These are phyloP conservation scores for Backusella westeae DNA, from an alignment of 192 early-diverging fungal genomes.

Conservation along the genomic window DNA sequence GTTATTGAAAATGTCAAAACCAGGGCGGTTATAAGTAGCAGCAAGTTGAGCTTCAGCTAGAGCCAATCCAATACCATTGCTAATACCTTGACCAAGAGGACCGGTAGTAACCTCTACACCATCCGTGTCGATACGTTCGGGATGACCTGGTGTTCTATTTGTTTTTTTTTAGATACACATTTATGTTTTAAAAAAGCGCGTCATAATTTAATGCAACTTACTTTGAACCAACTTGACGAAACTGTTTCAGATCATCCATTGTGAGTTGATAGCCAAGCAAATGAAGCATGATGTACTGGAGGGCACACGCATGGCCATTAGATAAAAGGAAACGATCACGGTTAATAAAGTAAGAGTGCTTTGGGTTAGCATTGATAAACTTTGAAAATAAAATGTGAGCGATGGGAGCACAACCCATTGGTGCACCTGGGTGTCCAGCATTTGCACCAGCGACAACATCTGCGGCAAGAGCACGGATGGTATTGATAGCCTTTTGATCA, in stretches of 20 bases:
- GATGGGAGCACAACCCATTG: slow-evolving; percentile 97
- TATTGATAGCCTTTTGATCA: slow-evolving; percentile 73
- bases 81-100: slow-evolving; percentile 91
- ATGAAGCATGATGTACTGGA: slow-evolving; percentile 91
- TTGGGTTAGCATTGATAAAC: slow-evolving; percentile 82
- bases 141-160: slow-evolving; percentile 91
- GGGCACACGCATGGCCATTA: slow-evolving; percentile 93
- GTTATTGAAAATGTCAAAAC: slow-evolving; percentile 84
- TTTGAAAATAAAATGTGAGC: slow-evolving; percentile 86
- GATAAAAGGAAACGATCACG: slow-evolving; percentile 97
- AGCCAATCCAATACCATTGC: slow-evolving; percentile 91
- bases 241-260: slow-evolving; percentile 88
- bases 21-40: slow-evolving; percentile 89
- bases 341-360: slow-evolving; percentile 88
- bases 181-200: neutral
- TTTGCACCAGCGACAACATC: slow-evolving; percentile 88
- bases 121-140: slow-evolving; percentile 79
- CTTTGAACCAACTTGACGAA: slow-evolving; percentile 82
- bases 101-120: slow-evolving; percentile 98
- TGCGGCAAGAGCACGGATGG: slow-evolving; percentile 85
- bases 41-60: slow-evolving; percentile 84
- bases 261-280: slow-evolving; percentile 84
- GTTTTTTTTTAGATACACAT: neutral
- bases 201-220: slow-evolving; percentile 37
- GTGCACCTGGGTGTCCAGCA: slow-evolving; percentile 96